Conservation (phyloP, 257 asterid species). For the Scutellaria minor region DNA sequence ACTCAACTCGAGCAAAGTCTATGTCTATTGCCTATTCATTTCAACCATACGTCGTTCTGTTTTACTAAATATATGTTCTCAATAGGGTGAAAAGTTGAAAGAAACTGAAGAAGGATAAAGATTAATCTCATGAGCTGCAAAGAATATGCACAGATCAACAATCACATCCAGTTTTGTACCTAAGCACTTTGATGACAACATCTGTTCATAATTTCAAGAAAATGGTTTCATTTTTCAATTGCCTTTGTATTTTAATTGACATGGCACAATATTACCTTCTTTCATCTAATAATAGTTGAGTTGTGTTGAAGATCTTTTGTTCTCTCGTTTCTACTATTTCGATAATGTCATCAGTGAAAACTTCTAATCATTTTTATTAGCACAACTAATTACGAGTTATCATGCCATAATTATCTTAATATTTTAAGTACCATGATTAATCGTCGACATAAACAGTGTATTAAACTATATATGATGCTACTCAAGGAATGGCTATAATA, state of each 20-base stretch:
- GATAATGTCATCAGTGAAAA: too few relatives aligned
- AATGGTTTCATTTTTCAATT: conserved; percentile 6
- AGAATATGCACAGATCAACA: background rate
- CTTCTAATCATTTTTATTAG: too few relatives aligned
- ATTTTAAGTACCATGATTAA: too few relatives aligned
- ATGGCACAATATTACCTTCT: background rate
- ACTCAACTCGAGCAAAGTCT: background rate
- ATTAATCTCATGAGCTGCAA: background rate
- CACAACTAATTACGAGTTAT: too few relatives aligned
- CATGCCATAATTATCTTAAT: too few relatives aligned
- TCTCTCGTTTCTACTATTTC: too few relatives aligned
- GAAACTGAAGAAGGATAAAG: conserved; percentile 7
- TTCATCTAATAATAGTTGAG: too few relatives aligned
- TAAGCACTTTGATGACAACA: conserved; percentile 21
- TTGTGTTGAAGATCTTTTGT: too few relatives aligned
- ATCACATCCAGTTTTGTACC: conserved; percentile 43
- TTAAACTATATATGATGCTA: too few relatives aligned
- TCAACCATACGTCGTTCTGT: background rate
- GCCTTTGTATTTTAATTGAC: background rate
- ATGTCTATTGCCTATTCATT: background rate
- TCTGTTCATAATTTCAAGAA: conserved; percentile 40
- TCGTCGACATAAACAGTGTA: too few relatives aligned
- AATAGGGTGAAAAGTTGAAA: conserved; percentile 53
- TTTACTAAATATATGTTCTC: conserved; percentile 7
- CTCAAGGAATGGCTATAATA: too few relatives aligned